Evolutionary conservation across 108 stramenopile species (phyloP).

Genomic region (Pinguiococcus pyrenoidosus): DNA sequence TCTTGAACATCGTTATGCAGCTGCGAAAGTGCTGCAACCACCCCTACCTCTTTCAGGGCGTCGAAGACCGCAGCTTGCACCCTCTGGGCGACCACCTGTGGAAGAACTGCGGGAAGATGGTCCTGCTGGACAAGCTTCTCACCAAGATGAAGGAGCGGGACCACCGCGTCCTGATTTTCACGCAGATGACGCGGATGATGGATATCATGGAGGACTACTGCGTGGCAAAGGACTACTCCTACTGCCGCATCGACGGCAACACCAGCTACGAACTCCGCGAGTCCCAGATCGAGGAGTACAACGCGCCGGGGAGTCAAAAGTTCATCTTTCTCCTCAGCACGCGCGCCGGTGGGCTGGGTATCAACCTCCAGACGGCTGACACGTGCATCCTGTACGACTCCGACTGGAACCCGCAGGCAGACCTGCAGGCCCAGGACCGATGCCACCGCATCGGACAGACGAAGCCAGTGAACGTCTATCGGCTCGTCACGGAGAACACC

Average conservation of each 20-base stretch:
- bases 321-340: constrained; percentile 89
- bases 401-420: constrained; percentile 97
- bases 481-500: constrained; percentile 80
- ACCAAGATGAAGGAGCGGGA: constrained; percentile 53
- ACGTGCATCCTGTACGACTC: constrained; percentile 96
- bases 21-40: constrained; percentile 97
- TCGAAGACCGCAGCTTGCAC: constrained; percentile 54
- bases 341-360: constrained; percentile 87
- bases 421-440: constrained; percentile 83
- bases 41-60: constrained; percentile 93
- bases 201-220: constrained; percentile 75
- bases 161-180: constrained; percentile 85
- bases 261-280: constrained; percentile 92
- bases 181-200: constrained; percentile 83
- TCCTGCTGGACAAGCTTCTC: constrained; percentile 38
- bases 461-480: constrained; percentile 74
- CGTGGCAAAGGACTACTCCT: constrained; percentile 41
- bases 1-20: constrained; percentile 90
- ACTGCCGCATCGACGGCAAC: constrained; percentile 89
- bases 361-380: constrained; percentile 82
- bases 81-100: constrained; percentile 29
- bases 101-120: constrained; percentile 29
- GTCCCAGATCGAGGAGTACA: constrained; percentile 79
- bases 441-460: constrained; percentile 76
- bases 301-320: constrained; percentile 53